phyloP scores from a whole-genome alignment of 2,329 filamentous ascomycete genomes.

The Penicillium sumatraense region DNA sequence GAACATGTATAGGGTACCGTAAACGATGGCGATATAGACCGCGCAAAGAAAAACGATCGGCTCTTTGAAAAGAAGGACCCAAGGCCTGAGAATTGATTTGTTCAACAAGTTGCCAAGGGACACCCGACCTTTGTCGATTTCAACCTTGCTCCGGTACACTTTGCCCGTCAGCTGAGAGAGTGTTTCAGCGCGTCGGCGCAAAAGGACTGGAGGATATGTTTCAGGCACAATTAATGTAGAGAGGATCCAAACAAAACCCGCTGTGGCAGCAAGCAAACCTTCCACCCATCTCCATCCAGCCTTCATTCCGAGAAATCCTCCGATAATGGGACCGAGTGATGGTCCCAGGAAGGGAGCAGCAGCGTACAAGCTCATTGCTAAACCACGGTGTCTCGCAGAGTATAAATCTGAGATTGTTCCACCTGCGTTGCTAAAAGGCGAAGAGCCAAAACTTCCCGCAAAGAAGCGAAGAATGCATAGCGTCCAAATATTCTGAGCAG shows the following conservation, averaged over 20 bases:
- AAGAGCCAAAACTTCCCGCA: constrained; percentile 4
- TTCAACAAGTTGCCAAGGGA: background rate
- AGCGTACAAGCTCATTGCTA: constrained; percentile 7
- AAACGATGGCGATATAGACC: constrained; percentile 1
- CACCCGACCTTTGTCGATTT: constrained; percentile 3
- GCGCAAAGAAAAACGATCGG: constrained; percentile 1
- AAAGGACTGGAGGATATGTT: constrained; percentile 3
- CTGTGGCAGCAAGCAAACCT: constrained; percentile 4
- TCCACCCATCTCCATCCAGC: constrained; percentile 14
- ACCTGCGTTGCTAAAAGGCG: constrained; percentile 7
- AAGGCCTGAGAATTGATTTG: background rate
- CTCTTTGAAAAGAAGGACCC: background rate
- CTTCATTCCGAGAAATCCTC: constrained; percentile 9
- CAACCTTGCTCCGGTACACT: constrained; percentile 5
- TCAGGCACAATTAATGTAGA: constrained; percentile 1
- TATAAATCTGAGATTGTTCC: constrained; percentile 12
- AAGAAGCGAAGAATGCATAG: constrained; percentile 11
- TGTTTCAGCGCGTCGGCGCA: constrained; percentile 1
- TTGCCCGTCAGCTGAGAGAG: background rate
- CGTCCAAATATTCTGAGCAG: constrained; percentile 9
- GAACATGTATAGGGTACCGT: constrained; percentile 2
- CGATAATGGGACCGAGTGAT: constrained; percentile 11
- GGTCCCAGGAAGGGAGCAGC: constrained; percentile 8
- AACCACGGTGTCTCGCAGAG: constrained; percentile 5
- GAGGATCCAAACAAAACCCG: constrained; percentile 7